Evolutionary conservation across 2,329 filamentous ascomycete species (phyloP).

Genomic region (Monilinia aucupariae): DNA sequence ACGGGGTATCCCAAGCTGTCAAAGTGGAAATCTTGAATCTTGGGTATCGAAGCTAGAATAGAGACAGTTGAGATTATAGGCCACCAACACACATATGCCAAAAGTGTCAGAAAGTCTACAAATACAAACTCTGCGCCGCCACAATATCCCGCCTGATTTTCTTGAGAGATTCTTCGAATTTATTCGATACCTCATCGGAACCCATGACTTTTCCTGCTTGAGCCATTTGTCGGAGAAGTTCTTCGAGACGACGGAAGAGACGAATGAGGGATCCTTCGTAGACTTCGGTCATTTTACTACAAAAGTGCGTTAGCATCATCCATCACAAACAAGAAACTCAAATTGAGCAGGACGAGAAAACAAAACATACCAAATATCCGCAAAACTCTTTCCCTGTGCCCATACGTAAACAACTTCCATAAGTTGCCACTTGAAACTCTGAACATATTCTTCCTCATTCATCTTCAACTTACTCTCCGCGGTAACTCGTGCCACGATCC

Average conservation of each 20-base stretch:
- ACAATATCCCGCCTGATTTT: constrained; percentile 94
- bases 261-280: constrained; percentile 97
- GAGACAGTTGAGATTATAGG: not conserved
- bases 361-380: constrained; percentile 80
- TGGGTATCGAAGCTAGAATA: not conserved
- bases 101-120: constrained; percentile 46
- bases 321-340: not conserved
- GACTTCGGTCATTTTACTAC: constrained; percentile 96
- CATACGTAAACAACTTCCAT: constrained; percentile 96
- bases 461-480: constrained; percentile 88
- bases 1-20: not conserved
- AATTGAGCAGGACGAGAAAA: constrained; percentile 6
- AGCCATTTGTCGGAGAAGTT: constrained; percentile 89
- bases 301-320: not conserved
- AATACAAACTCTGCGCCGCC: constrained; percentile 85
- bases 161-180: constrained; percentile 79
- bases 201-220: constrained; percentile 98
- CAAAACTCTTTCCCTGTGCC: constrained; percentile 85
- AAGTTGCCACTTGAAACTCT: constrained; percentile 85
- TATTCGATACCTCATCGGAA: constrained; percentile 84
- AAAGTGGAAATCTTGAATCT: not conserved
- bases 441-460: constrained; percentile 92
- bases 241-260: constrained; percentile 90
- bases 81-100: not conserved
- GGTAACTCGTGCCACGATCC: constrained; percentile 85